phyloP scores from a whole-genome alignment of 202 grass and related monocot genomes.

The Saccharum hybrid region DNA sequence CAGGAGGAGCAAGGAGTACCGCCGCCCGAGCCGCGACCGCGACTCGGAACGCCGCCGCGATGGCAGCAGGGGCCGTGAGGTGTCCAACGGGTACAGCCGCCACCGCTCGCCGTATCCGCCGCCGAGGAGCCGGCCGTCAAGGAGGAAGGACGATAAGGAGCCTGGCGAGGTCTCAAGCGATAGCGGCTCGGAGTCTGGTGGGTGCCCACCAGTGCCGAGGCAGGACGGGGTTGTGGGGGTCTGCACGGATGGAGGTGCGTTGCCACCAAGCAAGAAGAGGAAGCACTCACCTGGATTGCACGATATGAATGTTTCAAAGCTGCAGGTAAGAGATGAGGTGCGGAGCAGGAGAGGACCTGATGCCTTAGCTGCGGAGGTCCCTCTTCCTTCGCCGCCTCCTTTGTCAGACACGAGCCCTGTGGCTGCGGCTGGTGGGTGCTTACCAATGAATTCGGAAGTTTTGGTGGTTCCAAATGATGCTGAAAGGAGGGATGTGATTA shows the following conservation, averaged over 20 bases:
- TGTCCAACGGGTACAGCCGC: slow-evolving; percentile 37
- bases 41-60: slow-evolving; percentile 44
- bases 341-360: slow-evolving; percentile 31
- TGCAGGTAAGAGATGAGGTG: slow-evolving; percentile 11
- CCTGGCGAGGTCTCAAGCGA: slow-evolving; percentile 72
- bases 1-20: slow-evolving; percentile 61
- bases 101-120: slow-evolving; percentile 42
- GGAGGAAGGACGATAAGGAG: slow-evolving; percentile 64
- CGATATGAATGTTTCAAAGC: slow-evolving; percentile 57
- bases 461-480: slow-evolving; percentile 47
- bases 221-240: slow-evolving; percentile 37
- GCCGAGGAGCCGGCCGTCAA: slow-evolving; percentile 37
- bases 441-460: slow-evolving; percentile 41
- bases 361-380: slow-evolving; percentile 14
- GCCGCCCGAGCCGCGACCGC: slow-evolving; percentile 37
- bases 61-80: slow-evolving; percentile 50
- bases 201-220: background rate
- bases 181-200: slow-evolving; percentile 66
- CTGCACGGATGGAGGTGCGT: background rate
- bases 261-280: slow-evolving; percentile 60
- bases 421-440: background rate
- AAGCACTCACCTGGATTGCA: slow-evolving; percentile 64
- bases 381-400: slow-evolving; percentile 42
- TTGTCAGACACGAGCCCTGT: slow-evolving; percentile 11
- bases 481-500: slow-evolving; percentile 24